Conservation (phyloP, 2,329 filamentous ascomycete genomes). For the Microsporum ferrugineum region DNA sequence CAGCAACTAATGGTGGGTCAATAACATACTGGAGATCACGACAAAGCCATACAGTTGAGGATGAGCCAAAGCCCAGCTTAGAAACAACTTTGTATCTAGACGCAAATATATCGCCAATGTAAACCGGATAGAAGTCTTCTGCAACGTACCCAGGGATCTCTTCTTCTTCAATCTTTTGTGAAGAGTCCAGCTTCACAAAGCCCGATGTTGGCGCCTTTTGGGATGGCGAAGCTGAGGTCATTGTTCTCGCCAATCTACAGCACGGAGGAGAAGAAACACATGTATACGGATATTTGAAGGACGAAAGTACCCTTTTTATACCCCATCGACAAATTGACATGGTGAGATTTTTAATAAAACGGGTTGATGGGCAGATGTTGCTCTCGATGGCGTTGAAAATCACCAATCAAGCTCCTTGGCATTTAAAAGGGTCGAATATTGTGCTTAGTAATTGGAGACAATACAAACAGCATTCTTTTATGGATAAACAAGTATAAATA, state of each 20-base stretch:
- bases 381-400: background rate
- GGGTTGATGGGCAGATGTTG: background rate
- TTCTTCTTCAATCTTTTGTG: constrained; percentile 9
- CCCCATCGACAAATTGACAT: background rate
- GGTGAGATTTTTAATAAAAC: background rate
- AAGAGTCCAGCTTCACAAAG: background rate
- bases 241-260: background rate
- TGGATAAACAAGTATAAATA: no score
- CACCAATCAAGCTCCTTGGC: background rate
- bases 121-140: constrained; percentile 6
- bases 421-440: background rate
- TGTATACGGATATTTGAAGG: background rate
- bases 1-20: background rate
- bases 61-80: constrained; percentile 16
- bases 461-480: no score
- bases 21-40: constrained; percentile 8
- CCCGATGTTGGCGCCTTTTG: background rate
- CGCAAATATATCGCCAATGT: constrained; percentile 5
- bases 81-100: constrained; percentile 13
- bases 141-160: constrained; percentile 4
- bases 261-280: background rate
- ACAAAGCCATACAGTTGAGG: constrained; percentile 16
- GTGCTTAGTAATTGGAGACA: background rate
- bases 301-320: background rate
- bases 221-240: background rate